Conservation (phyloP, 2,329 filamentous ascomycete species). For the Phyllosticta citrichinensis region DNA sequence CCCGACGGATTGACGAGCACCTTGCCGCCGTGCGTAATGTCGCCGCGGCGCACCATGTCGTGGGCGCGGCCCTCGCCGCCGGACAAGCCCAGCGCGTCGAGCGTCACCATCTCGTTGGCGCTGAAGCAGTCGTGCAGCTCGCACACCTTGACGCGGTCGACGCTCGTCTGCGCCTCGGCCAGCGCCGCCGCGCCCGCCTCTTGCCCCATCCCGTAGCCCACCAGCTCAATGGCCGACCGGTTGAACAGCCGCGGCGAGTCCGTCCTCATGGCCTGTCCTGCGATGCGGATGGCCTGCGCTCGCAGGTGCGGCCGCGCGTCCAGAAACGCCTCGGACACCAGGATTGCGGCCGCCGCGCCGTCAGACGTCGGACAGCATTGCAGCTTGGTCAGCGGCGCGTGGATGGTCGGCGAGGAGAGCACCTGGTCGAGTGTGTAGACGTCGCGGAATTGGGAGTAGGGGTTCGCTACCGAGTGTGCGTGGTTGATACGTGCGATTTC, state of each 20-base stretch:
- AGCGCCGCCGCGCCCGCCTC: slow-evolving; percentile 61
- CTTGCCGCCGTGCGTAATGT: slow-evolving; percentile 81
- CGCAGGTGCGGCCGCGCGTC: slow-evolving; percentile 74
- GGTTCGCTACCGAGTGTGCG: slow-evolving; percentile 81
- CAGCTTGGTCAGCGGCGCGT: slow-evolving; percentile 86
- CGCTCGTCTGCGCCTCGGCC: slow-evolving; percentile 56
- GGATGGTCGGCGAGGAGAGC: slow-evolving; percentile 64
- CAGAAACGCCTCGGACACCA: slow-evolving; percentile 84
- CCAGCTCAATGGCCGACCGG: slow-evolving; percentile 70
- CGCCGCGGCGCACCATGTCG: slow-evolving; percentile 69
- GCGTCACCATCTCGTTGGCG: slow-evolving; percentile 82
- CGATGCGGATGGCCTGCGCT: slow-evolving; percentile 75
- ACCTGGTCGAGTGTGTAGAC: slow-evolving; percentile 84
- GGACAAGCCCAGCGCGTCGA: slow-evolving; percentile 75
- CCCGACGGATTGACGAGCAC: slow-evolving; percentile 87
- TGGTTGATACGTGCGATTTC: slow-evolving; percentile 93
- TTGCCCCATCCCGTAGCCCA: slow-evolving; percentile 79
- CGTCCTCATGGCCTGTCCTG: slow-evolving; percentile 79
- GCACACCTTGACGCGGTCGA: slow-evolving; percentile 67
- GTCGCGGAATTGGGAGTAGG: slow-evolving; percentile 94
- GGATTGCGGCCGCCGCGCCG: slow-evolving; percentile 75
- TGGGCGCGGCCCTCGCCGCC: slow-evolving; percentile 72
- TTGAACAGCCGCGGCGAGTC: slow-evolving; percentile 75
- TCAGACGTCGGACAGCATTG: slow-evolving; percentile 97
- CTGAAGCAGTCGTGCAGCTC: slow-evolving; percentile 97